Conservation (phyloP, 345 rosid species). For the Citrus medica region DNA sequence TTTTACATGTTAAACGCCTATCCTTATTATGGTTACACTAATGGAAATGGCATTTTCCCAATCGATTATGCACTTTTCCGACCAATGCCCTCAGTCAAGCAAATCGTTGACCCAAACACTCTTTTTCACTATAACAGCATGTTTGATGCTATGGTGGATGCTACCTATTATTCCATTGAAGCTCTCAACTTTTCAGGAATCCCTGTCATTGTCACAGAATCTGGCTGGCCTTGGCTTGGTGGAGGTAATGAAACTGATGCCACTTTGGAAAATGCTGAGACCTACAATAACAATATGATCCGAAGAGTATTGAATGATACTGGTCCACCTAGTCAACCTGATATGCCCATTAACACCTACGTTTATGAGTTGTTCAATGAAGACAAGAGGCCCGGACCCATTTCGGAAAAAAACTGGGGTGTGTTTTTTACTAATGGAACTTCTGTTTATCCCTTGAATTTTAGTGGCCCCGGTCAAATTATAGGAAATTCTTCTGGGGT, state of each 20-base stretch:
- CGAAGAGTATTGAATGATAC: constrained; percentile 69
- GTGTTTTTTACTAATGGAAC: constrained; percentile 70
- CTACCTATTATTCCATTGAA: constrained; percentile 84
- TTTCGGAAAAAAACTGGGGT: constrained; percentile 90
- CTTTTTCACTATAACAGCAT: constrained; percentile 84
- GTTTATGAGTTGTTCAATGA: constrained; percentile 90
- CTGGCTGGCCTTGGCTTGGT: constrained; percentile 98
- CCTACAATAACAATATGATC: constrained; percentile 72
- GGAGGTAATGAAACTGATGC: constrained; percentile 81
- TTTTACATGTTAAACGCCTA: constrained; percentile 91
- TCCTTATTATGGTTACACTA: constrained; percentile 87
- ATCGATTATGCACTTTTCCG: constrained; percentile 83
- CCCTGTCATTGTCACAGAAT: constrained; percentile 78
- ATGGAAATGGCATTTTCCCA: constrained; percentile 85
- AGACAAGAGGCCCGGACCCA: constrained; percentile 72
- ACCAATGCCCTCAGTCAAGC: constrained; percentile 70
- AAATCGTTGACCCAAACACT: constrained; percentile 98
- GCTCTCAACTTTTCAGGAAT: constrained; percentile 66
- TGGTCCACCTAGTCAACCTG: constrained; percentile 86
- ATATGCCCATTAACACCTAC: constrained; percentile 64
- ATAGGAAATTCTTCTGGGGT: constrained; percentile 43
- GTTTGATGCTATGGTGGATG: constrained; percentile 99
- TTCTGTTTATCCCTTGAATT: constrained; percentile 61
- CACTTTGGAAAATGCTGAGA: constrained; percentile 61
- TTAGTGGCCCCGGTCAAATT: constrained; percentile 28